Evolutionary conservation across 257 asterid species (phyloP), one percentile per base, ranked within the genome.

Genomic region (Ehretia macrophylla): DNA sequence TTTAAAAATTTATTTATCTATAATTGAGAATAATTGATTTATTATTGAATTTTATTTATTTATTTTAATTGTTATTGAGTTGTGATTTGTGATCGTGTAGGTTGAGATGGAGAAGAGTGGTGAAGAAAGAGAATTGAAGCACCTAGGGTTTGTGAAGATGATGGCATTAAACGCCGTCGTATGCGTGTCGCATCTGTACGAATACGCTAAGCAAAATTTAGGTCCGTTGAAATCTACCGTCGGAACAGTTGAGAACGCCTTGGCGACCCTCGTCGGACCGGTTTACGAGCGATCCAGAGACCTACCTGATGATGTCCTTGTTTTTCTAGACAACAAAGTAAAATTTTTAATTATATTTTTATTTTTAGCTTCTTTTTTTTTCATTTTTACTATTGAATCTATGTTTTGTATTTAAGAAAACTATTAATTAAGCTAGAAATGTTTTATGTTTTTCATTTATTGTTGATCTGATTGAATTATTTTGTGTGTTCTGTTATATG

Each of bases 311-410:
- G 78, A 79, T 65, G n/a, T 77, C 58, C 93, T 91, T 27, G 76
- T 72, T 64, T 82, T 82, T 47, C 59, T 84, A 1, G 96, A 91
- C 60, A 64, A 55, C 17, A 83, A 85, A 94, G 98, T 87, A 62
- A 35, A 3, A 3, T 40, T 1, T 18, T 14, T 13, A 9, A 17
- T 32, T 18, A 17, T 20, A 11, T n/a, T 46, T 47, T 17, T 27
- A 6, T 27, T 3, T 27, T 27, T 6, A 27, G 35, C 35, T 27
- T 27, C 3, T 27, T 1, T 27, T 27, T 27, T 27, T 27, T 27
- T 27, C 6, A 27, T 27, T 27, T 27, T 6, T 27, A 1, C 6
- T 27, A 27, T 27, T 27, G 3, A 27, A 27, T 27, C 35, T n/a
- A 27, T 27, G 4, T 1, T 27, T 27, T 27, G 35, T 27, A n/a